Evolutionary conservation across 2,329 filamentous ascomycete genomes (phyloP), one percentile per base, ranked within the genome.

Genomic region (Mycosphaerella sp.): DNA sequence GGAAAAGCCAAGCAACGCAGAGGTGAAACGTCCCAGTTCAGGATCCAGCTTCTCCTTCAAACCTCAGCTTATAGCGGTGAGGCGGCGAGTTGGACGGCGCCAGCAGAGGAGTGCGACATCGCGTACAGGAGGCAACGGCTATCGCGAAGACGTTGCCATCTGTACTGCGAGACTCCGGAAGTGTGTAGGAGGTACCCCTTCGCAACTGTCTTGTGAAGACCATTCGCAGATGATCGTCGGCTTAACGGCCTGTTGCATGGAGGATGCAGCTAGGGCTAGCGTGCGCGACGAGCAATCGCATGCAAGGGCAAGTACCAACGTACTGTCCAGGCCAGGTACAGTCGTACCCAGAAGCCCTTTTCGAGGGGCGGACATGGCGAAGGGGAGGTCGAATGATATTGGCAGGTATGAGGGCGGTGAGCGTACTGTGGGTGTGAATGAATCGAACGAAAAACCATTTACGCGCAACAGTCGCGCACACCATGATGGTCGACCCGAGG

Each of bases 291-390:
- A 59, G 57, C 57, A 57, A 54, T 58, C 55, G 56, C 47, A 49
- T 60, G 59, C 59, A 60, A 60, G 59, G 59, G 59, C 58, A 46
- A 36, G 52, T 58, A 55, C 53, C 50, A 38, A 47, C 48, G 55
- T 60, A 60, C 56, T 26, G 40, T 55, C 58, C 58, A 57, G 58
- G 51, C 49, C 58, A 58, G 58, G 58, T 60, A 26, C 26, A 26
- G 26, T 4, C 4, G 26, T 26, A 60, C 58, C 53, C 48, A 57
- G 17, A 17, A 36, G 12, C 4, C 10, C 3, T 10, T 10, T 36
- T 10, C 34, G 34, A n/a, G 10, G 4, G 34, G 32, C 11, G 4
- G 7, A 36, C 9, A 36, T 36, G 34, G 34, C 34, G 34, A 26
- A 26, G 6, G 26, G 26, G 26, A 26, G 26, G 26, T 26, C 26